These are phyloP conservation scores for Trichoderma pleuroti DNA, from an alignment of 2,329 filamentous ascomycete species.

Conservation along the genomic window DNA sequence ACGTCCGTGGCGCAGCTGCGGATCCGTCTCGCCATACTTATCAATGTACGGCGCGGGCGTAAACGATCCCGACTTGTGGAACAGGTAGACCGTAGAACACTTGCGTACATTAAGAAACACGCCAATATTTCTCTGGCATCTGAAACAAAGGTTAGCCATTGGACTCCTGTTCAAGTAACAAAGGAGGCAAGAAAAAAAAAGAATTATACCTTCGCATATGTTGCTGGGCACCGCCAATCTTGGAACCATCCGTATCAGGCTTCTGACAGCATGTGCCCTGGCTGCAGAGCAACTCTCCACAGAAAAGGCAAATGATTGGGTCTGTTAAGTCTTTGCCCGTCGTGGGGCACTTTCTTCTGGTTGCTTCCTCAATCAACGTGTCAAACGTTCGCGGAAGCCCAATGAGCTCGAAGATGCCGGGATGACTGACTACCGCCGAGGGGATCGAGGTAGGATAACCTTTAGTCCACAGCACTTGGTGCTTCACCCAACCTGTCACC, in stretches of 20 bases:
- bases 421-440: constrained; percentile 65
- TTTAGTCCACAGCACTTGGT: constrained; percentile 48
- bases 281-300: constrained; percentile 93
- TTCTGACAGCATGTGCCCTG: constrained; percentile 89
- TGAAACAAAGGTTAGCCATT: constrained; percentile 34
- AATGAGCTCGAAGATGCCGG: constrained; percentile 88
- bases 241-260: constrained; percentile 47
- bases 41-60: constrained; percentile 90
- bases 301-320: constrained; percentile 88
- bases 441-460: constrained; percentile 30
- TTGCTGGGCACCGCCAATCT: constrained; percentile 81
- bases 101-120: constrained; percentile 96
- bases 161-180: background rate
- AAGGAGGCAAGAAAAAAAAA: background rate
- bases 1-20: constrained; percentile 80
- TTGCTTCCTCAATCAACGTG: constrained; percentile 85
- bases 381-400: constrained; percentile 91
- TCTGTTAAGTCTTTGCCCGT: constrained; percentile 90
- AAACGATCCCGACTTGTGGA: constrained; percentile 78
- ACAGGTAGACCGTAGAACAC: constrained; percentile 85
- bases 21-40: constrained; percentile 90
- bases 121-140: constrained; percentile 86
- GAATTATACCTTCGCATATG: constrained; percentile 75
- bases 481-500: constrained; percentile 69
- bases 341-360: constrained; percentile 76